Base-by-base conservation (phyloP, 345 rosid genomes). In the Theobroma cacao region DNA sequence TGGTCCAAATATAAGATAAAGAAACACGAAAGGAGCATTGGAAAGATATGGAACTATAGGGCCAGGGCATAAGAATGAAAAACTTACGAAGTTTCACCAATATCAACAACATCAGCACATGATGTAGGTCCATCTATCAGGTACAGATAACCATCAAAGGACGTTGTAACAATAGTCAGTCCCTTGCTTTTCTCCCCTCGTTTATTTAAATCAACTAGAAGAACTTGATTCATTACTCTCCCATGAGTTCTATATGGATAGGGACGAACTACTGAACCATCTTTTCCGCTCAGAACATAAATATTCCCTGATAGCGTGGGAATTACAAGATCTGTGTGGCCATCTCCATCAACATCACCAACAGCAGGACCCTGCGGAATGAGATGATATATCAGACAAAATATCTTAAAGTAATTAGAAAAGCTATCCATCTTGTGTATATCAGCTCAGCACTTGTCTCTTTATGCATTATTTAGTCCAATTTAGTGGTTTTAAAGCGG, bases 231-330 rank as follows among this genome's bases (percentile, higher is more conserved):
- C 96, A 92, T 94, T 77, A 97, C 95, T 86, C 97, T 93, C 80
- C 98, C 99, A 81, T 94, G 98, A 84, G 99, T 97, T 83, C 95
- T 88, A 80, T 92, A 97, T 26, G 99, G 99, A 83, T 93, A 97
- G 12, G 98, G 98, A 73, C 90, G 94, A 63, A 97, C 89, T 69
- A 84, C 36, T 15, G 94, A 89, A 70, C 99, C 99, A 85, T 97
- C 99, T 85, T 88, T 94, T 79, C 99, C 98, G 60, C 94, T 93
- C 38, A 97, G 93, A 77, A 94, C 98, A 75, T 90, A 92, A 65
- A 94, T 89, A 82, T 93, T 93, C 79, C 99, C 99, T 0, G 98
- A 94, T 77, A 94, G 61, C 10, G 99, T 94, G 65, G 99, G 94
- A 81, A 97, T 88, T 22, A 97, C 99, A 75, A 97, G 86, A 80